A percentile compares a stretch with the other conserved stretches of the same genome.
Evolutionary conservation across 2,329 filamentous ascomycete species (phyloP).

Genomic region (Neoscytalidium dimidiatum): DNA sequence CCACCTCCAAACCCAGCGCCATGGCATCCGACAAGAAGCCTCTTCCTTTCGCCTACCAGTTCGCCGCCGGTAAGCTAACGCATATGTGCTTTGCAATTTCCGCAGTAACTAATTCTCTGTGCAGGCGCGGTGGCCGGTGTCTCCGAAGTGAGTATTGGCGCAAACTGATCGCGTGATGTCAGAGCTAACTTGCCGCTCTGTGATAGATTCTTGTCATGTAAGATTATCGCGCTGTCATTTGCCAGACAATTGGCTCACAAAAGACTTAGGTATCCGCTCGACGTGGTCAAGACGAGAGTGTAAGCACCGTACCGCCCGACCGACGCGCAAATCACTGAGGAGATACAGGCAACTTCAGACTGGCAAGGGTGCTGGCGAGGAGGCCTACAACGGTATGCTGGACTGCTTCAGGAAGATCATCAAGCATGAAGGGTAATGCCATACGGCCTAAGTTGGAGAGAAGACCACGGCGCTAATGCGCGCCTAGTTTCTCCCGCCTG

Average conservation of each 20-base stretch:
- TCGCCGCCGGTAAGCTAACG: slow-evolving; percentile 73
- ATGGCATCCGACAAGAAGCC: slow-evolving; percentile 70
- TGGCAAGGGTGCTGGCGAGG: slow-evolving; percentile 69
- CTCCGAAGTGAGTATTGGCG: slow-evolving; percentile 72
- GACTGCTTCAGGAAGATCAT: slow-evolving; percentile 99
- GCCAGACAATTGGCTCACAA: slow-evolving; percentile 18
- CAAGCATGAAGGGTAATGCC: slow-evolving; percentile 81
- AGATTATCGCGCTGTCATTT: slow-evolving; percentile 33
- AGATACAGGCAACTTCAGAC: slow-evolving; percentile 78
- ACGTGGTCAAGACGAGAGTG: slow-evolving; percentile 98
- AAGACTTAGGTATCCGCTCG: slow-evolving; percentile 83
- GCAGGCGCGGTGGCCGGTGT: slow-evolving; percentile 92
- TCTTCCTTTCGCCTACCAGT: slow-evolving; percentile 91
- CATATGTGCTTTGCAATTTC: slow-evolving; percentile 30
- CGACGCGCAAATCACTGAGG: slow-evolving; percentile 26
- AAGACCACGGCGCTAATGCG: background rate
- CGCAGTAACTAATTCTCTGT: slow-evolving; percentile 33
- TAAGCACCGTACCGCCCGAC: slow-evolving; percentile 50
- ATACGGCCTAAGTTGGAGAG: background rate
- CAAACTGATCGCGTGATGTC: background rate
- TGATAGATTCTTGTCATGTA: slow-evolving; percentile 84
- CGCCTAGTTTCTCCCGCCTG: slow-evolving; percentile 73
- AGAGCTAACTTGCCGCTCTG: slow-evolving; percentile 29
- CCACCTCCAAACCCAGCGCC: slow-evolving; percentile 24
- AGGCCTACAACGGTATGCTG: slow-evolving; percentile 93